Base-by-base conservation (phyloP, 2,329 filamentous ascomycete species). In the Colletotrichum liriopes region DNA sequence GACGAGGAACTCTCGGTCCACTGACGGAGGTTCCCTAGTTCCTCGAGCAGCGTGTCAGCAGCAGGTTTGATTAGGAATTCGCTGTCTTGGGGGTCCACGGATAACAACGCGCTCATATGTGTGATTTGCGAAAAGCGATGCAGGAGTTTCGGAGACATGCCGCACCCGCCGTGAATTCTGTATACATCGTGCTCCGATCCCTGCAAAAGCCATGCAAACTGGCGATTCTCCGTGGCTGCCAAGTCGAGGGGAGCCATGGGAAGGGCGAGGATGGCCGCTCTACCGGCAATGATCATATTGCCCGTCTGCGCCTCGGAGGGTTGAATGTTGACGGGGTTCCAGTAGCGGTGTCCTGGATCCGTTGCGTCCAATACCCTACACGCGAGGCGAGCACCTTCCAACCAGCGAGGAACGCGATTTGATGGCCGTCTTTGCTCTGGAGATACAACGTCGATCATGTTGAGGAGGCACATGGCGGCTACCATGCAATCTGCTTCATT, bases 81-180 rank as follows among this genome's bases (percentile, higher is more conserved):
- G 20, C 23, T 41, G 29, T 60, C 29, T 18, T 39, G 3, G 52
- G 70, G 70, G 2, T 72, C 32, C 2, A 16, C 29, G 5, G 78
- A 75, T 37, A 83, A 61, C 14, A 80, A 77, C 5, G 82, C 78
- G 26, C 82, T 77, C 45, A 81, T 78, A 65, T 81, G 81, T 5
- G 83, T 83, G 41, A 84, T 80, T 55, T 83, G 81, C 51, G 80
- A 81, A 52, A 84, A 77, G 14, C 76, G 77, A 58, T 83, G 79
- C 29, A 84, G 77, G 5, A 84, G 75, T 51, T 79, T 81, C 63
- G 82, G 83, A 0, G 82, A 84, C 67, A 84, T 84, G 12, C 83
- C 83, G 58, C 82, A 84, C 0, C 81, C 82, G 11, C 83, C 83
- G 56, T 84, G 83, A 5, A 84, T 82, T 63, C 83, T 77, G 43